Evolutionary conservation across 148 eudicot genomes (phyloP).

Genomic region (Diospyros kaki): DNA sequence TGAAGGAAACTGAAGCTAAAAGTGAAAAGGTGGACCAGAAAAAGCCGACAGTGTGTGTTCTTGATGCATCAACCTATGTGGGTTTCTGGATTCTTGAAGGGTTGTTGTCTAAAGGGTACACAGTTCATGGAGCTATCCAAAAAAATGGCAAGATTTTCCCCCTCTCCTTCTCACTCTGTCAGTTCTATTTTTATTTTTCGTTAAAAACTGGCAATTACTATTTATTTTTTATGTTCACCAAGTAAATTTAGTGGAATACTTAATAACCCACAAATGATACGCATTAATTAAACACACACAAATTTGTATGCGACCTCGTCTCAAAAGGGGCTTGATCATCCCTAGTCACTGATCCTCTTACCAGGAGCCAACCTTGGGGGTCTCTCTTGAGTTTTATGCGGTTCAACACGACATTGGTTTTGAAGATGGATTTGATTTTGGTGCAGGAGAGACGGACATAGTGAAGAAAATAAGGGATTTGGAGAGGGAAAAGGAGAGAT

Average conservation of each 20-base stretch:
- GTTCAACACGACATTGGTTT: no score
- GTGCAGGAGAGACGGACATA: slow-evolving; percentile 35
- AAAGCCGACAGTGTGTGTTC: slow-evolving; percentile 38
- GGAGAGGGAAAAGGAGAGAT: slow-evolving; percentile 26
- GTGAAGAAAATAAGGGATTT: slow-evolving; percentile 33
- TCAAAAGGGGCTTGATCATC: no score
- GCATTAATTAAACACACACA: no score
- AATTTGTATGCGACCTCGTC: no score
- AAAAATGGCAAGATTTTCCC: slow-evolving; percentile 22
- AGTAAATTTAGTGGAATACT: no score
- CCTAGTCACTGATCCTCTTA: no score
- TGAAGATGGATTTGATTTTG: not conserved
- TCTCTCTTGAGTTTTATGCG: no score
- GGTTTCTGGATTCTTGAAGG: slow-evolving; percentile 40
- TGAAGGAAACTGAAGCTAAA: slow-evolving; percentile 15
- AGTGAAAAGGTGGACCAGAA: slow-evolving; percentile 9
- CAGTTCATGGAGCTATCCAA: slow-evolving; percentile 37
- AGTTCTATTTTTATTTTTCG: not conserved
- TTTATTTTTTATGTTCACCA: no score
- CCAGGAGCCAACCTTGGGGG: no score
- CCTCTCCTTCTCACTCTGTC: slow-evolving; percentile 9
- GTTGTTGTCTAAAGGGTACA: slow-evolving; percentile 30
- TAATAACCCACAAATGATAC: no score
- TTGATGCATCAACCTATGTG: slow-evolving; percentile 49
- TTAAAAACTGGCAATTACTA: not conserved